Conservation (phyloP, 1,139 yeast genomes). For the Ogataea hybrid region DNA sequence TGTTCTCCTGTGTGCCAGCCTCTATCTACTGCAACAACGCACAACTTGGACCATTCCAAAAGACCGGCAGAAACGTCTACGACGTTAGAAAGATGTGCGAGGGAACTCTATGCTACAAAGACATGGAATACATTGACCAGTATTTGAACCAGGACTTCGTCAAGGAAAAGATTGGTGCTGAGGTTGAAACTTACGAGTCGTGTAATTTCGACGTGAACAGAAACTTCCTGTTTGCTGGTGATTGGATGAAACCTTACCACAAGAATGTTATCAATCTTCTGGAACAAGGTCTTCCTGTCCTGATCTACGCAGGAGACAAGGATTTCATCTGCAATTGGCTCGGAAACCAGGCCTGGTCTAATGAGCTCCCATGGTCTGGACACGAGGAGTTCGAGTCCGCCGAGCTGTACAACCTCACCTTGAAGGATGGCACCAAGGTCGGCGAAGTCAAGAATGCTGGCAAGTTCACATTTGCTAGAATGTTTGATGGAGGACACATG, state of each 20-base stretch:
- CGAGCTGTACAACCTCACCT: constrained; percentile 36
- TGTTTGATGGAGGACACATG: constrained; percentile 69
- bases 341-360: constrained; percentile 83
- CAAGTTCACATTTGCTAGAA: constrained; percentile 60
- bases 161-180: constrained; percentile 86
- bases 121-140: constrained; percentile 60
- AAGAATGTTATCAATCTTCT: constrained; percentile 52
- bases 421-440: constrained; percentile 43
- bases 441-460: constrained; percentile 59
- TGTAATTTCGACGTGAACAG: constrained; percentile 86
- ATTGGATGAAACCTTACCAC: constrained; percentile 88
- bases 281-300: constrained; percentile 60
- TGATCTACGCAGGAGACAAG: constrained; percentile 83
- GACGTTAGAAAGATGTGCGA: constrained; percentile 89
- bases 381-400: constrained; percentile 50
- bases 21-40: constrained; percentile 87
- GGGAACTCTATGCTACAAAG: constrained; percentile 76
- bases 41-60: constrained; percentile 79
- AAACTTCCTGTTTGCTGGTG: constrained; percentile 83
- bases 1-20: constrained; percentile 94
- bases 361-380: constrained; percentile 65
- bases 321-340: constrained; percentile 87
- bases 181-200: constrained; percentile 76
- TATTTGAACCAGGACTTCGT: constrained; percentile 70
- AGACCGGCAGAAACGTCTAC: constrained; percentile 89